These are phyloP conservation scores for Oxytropis ochrocephala DNA, from an alignment of 306 rosid species.

Conservation along the genomic window DNA sequence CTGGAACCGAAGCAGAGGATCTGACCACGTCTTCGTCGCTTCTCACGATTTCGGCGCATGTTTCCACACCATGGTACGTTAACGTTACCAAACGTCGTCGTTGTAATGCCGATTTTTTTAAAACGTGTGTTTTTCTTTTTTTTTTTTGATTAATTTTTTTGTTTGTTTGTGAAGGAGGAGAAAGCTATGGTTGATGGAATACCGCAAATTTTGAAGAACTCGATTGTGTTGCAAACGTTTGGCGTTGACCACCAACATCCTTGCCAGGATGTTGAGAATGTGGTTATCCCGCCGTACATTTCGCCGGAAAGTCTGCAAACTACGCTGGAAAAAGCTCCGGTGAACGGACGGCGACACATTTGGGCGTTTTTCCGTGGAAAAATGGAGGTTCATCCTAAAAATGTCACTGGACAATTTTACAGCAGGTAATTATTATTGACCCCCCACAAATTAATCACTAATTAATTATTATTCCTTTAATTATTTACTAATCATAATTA, in stretches of 20 bases:
- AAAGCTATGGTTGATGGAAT: slow-evolving; percentile 72
- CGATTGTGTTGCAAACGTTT: slow-evolving; percentile 79
- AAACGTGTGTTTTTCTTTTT: not conserved
- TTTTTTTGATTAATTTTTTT: not conserved
- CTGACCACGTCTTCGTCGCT: slow-evolving; percentile 88
- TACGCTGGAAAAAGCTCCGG: slow-evolving; percentile 44
- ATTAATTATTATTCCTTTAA: not conserved
- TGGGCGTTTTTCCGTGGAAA: slow-evolving; percentile 89
- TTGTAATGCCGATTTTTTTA: not conserved
- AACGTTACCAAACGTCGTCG: not conserved
- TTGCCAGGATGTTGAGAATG: slow-evolving; percentile 84
- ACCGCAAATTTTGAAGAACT: slow-evolving; percentile 57
- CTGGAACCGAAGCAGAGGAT: slow-evolving; percentile 73
- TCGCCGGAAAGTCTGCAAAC: slow-evolving; percentile 44
- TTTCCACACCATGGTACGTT: slow-evolving; percentile 79
- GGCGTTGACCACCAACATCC: slow-evolving; percentile 69
- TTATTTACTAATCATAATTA: not conserved
- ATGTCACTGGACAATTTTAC: slow-evolving; percentile 82
- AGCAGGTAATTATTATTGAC: slow-evolving; percentile 58
- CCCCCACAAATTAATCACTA: not conserved
- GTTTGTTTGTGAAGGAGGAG: slow-evolving; percentile 47
- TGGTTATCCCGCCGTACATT: slow-evolving; percentile 79
- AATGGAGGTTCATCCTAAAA: slow-evolving; percentile 94
- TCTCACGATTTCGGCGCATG: slow-evolving; percentile 91
- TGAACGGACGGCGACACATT: slow-evolving; percentile 53